A percentile compares a stretch with the other conserved stretches of the same genome.
These are phyloP conservation scores for Plasmodium fragile DNA, from an alignment of 169 alveolate species.

Conservation along the genomic window DNA sequence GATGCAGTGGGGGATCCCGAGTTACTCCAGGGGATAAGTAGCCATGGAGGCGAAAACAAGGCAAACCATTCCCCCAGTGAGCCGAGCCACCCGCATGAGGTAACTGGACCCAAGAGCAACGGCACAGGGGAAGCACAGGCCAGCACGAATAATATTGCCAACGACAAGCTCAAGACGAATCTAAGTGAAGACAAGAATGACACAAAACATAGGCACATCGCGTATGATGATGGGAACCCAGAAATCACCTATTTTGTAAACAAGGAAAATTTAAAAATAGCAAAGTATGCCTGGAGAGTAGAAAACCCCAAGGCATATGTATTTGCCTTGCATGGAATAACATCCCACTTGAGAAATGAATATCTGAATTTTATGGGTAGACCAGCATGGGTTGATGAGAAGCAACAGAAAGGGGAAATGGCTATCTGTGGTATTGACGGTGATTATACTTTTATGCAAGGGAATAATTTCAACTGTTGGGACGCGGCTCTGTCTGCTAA, in stretches of 20 bases:
- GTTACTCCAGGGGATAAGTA: neutral
- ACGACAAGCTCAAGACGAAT: neutral
- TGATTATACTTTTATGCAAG: neutral
- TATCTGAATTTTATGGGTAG: conserved; percentile 77
- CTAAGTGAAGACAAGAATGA: conserved; percentile 12
- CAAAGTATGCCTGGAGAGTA: conserved; percentile 78
- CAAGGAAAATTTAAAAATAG: conserved; percentile 78
- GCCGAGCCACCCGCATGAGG: neutral
- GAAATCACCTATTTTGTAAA: conserved; percentile 79
- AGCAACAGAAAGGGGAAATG: neutral
- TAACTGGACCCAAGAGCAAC: neutral
- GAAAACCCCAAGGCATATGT: conserved; percentile 80
- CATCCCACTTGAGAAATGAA: conserved; percentile 82
- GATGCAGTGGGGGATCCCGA: neutral
- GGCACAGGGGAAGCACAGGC: neutral
- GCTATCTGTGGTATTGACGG: neutral
- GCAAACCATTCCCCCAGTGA: neutral
- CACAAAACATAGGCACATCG: neutral
- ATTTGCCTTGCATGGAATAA: conserved; percentile 82
- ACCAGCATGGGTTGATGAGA: conserved; percentile 37
- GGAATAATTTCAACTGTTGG: neutral
- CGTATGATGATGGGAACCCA: conserved; percentile 75
- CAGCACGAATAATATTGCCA: neutral
- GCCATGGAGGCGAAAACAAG: neutral
- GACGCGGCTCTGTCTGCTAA: neutral